A percentile compares a stretch with the other conserved stretches of the same genome.
These are phyloP conservation scores for Drechslerella stenobrocha DNA, from an alignment of 2,329 filamentous ascomycete genomes.

Conservation along the genomic window DNA sequence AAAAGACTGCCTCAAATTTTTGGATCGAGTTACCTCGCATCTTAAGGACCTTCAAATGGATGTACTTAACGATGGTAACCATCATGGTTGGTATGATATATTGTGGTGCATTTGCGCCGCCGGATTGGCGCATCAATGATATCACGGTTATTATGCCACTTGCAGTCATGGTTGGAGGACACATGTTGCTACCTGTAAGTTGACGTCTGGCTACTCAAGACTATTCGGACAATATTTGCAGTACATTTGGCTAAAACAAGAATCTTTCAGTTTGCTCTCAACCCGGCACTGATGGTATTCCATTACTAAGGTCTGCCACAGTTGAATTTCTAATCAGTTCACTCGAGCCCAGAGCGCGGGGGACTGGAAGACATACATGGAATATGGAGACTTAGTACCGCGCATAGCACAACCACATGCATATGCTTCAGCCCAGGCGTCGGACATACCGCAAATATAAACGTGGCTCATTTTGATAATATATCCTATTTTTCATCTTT, in stretches of 20 bases:
- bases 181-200: conserved; percentile 64
- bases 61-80: conserved; percentile 50
- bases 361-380: too few relatives aligned
- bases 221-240: conserved; percentile 57
- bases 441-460: too few relatives aligned
- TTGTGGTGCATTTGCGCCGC: conserved; percentile 50
- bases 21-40: conserved; percentile 32
- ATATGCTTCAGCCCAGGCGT: too few relatives aligned
- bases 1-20: conserved; percentile 23
- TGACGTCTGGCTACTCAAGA: too few relatives aligned
- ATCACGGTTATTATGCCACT: conserved; percentile 67
- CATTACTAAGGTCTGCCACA: neutral
- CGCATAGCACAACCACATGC: too few relatives aligned
- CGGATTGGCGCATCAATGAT: conserved; percentile 63
- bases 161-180: conserved; percentile 60
- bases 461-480: too few relatives aligned
- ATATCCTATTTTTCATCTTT: too few relatives aligned
- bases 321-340: neutral
- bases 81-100: conserved; percentile 53
- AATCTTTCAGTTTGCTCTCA: neutral
- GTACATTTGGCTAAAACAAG: conserved; percentile 39
- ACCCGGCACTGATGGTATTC: conserved; percentile 6
- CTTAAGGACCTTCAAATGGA: conserved; percentile 33
- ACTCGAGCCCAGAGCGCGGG: neutral
- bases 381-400: neutral